Base-by-base conservation (phyloP, 345 rosid species). In the Litchi chinensis region DNA sequence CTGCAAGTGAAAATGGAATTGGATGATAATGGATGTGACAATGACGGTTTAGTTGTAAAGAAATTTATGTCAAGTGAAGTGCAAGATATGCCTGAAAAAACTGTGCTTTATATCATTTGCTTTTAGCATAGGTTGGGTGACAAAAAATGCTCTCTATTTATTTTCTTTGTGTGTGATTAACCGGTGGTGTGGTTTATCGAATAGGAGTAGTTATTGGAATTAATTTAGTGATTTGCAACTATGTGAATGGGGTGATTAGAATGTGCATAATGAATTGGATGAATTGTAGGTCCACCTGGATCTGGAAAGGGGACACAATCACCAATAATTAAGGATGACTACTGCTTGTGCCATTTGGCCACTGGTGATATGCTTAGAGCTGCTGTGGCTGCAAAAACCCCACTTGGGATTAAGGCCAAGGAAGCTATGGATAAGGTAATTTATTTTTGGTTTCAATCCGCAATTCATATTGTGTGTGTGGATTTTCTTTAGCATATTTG, bases 311-410 rank as follows among this genome's bases (percentile, higher is more conserved):
- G 97, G 70, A 95, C 98, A 16, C 97, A 93, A 44, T 95, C 98
- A 22, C 98, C 98, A 8, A 50, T 93, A 41, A 92, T 95, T 69
- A 95, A 95, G 85, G 98, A 95, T 68, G 98, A 93, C 75, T 89
- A 80, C 82, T 95, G 98, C 83, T 84, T 95, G 79, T 95, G 98
- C 85, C 98, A 95, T 82, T 88, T 95, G 90, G 95, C 98, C 68
- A 92, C 98, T 18, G 98, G 98, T 52, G 98, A 95, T 81, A 95
- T 95, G 98, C 80, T 95, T 77, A 89, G 98, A 91, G 94, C 98
- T 74, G 95, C 98, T 76, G 98, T 90, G 79, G 86, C 92, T 79
- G 93, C 95, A 41, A 93, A 93, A 84, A 95, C 97, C 5, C 93
- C 98, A 82, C 94, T 95, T 77, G 98, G 98, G 28, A 70, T 95